A percentile compares a stretch with the other conserved stretches of the same genome.
These are phyloP conservation scores for Solanum microdontum DNA, from an alignment of 257 asterid species.

Conservation along the genomic window DNA sequence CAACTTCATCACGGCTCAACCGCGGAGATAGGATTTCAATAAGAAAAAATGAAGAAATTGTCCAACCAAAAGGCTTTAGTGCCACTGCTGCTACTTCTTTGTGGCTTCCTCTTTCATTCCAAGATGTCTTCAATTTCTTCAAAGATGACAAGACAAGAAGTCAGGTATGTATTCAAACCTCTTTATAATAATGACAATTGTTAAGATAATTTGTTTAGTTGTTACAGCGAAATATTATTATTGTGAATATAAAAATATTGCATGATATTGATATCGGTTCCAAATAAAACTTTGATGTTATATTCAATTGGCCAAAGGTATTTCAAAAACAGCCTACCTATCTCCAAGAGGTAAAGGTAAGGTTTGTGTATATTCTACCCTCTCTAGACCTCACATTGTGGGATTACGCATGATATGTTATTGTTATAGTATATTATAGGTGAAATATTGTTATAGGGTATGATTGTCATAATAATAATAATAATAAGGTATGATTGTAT, in stretches of 20 bases:
- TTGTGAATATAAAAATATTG: neutral
- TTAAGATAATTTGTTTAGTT: neutral
- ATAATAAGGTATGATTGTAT: neutral
- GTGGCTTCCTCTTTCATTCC: neutral
- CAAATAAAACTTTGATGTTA: neutral
- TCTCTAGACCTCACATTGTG: neutral
- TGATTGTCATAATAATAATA: neutral
- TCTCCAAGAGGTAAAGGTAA: neutral
- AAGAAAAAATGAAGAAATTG: neutral
- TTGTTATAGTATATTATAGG: neutral
- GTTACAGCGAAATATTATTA: neutral
- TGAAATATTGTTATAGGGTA: neutral
- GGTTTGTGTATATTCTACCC: neutral
- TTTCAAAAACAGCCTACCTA: too few relatives aligned
- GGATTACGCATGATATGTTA: neutral
- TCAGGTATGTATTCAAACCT: neutral
- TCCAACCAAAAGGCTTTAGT: neutral
- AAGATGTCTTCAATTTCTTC: neutral
- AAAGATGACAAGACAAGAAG: neutral
- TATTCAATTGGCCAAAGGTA: neutral
- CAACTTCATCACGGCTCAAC: neutral
- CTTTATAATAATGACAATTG: neutral
- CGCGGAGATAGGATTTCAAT: neutral
- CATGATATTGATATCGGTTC: neutral
- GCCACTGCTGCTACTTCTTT: neutral